Conservation (phyloP, 192 early-diverging fungal species). For the Coemansia asiatica region DNA sequence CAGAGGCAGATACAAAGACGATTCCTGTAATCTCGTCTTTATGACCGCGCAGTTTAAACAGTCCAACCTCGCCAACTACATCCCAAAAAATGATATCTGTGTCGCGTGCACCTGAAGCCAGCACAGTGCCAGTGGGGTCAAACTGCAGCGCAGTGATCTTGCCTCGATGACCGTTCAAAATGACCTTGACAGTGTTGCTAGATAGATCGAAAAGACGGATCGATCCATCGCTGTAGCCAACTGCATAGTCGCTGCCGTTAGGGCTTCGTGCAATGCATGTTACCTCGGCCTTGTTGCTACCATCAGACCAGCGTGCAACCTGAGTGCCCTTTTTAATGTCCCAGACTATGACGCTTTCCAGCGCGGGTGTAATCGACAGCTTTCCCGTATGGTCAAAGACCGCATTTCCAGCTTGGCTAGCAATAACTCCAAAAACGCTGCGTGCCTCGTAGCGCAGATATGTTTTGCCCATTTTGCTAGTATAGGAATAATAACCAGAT, state of each 20-base stretch:
- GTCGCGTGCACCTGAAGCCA: slow-evolving; percentile 90
- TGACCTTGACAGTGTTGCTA: slow-evolving; percentile 59
- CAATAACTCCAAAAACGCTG: slow-evolving; percentile 82
- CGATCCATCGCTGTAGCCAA: slow-evolving; percentile 92
- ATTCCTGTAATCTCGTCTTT: slow-evolving; percentile 88
- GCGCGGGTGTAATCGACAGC: slow-evolving; percentile 74
- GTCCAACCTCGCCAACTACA: slow-evolving; percentile 83
- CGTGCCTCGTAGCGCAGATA: slow-evolving; percentile 82
- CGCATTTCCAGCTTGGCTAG: slow-evolving; percentile 66
- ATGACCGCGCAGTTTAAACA: slow-evolving; percentile 88
- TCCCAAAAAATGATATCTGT: slow-evolving; percentile 98
- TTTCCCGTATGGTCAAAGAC: slow-evolving; percentile 71
- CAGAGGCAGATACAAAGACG: slow-evolving; percentile 37
- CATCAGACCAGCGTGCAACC: slow-evolving; percentile 76
- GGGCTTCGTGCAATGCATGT: slow-evolving; percentile 75
- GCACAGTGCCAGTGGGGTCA: slow-evolving; percentile 73
- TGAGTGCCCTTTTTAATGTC: slow-evolving; percentile 80
- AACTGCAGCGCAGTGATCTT: slow-evolving; percentile 83
- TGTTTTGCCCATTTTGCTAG: slow-evolving; percentile 50
- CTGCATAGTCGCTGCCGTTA: slow-evolving; percentile 72
- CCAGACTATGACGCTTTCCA: slow-evolving; percentile 84
- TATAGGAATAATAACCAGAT: too few species aligned
- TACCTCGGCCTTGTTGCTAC: slow-evolving; percentile 80
- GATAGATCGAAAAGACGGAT: slow-evolving; percentile 84
- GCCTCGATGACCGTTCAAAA: slow-evolving; percentile 89